These are phyloP conservation scores for Yarrowia sp. DNA, from an alignment of 805 yeast species.

Conservation along the genomic window DNA sequence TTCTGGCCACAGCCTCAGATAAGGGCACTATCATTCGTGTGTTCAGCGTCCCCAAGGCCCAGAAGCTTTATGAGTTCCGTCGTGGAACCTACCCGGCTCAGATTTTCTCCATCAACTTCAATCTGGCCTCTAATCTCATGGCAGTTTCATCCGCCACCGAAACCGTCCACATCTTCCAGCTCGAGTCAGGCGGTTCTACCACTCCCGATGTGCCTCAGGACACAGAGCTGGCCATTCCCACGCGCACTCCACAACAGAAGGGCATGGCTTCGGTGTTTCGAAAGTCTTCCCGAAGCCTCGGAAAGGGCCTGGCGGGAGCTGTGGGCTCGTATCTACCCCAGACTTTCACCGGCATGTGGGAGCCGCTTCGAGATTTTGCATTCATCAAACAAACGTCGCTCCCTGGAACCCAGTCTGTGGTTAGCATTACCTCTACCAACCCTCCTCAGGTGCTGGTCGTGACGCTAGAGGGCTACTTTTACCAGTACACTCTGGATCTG, in stretches of 20 bases:
- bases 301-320: constrained; percentile 59
- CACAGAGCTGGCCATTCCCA: not conserved
- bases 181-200: constrained; percentile 35
- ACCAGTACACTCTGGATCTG: constrained; percentile 76
- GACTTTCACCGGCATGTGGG: constrained; percentile 75
- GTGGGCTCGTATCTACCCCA: constrained; percentile 86
- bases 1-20: constrained; percentile 83
- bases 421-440: constrained; percentile 39
- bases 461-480: constrained; percentile 75
- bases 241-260: constrained; percentile 25
- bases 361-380: constrained; percentile 86
- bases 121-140: constrained; percentile 62
- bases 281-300: constrained; percentile 37
- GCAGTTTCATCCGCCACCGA: constrained; percentile 87
- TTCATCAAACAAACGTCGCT: constrained; percentile 56
- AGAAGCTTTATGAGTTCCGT: constrained; percentile 65
- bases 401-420: constrained; percentile 42
- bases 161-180: constrained; percentile 86
- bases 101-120: constrained; percentile 73
- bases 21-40: constrained; percentile 89
- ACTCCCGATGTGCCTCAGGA: constrained; percentile 6
- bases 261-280: constrained; percentile 35
- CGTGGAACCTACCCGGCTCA: constrained; percentile 83
- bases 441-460: constrained; percentile 55
- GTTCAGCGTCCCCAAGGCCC: constrained; percentile 57